Evolutionary conservation across 306 rosid genomes (phyloP).

Genomic region (Sindora glabra): DNA sequence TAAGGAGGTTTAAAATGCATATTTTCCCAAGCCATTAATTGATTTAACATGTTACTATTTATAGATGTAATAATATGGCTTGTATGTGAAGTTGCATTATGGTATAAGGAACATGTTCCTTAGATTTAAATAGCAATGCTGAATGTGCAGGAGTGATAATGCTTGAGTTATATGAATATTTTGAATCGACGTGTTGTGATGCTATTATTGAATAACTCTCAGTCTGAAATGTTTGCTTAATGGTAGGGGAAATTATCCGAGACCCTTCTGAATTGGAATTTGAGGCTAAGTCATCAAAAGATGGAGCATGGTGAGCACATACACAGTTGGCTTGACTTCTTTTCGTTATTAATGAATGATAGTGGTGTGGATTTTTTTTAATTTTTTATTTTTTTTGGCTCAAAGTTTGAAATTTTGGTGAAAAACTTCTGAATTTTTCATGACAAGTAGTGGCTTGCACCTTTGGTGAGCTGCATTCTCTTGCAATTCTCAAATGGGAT

Average conservation of each 20-base stretch:
- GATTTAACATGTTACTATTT: too few species aligned
- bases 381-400: too few species aligned
- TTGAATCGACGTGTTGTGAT: background rate
- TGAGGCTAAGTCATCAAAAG: slow-evolving; percentile 89
- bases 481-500: too few species aligned
- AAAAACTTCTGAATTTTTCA: background rate
- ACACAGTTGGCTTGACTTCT: background rate
- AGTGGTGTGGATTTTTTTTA: background rate
- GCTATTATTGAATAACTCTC: too few species aligned
- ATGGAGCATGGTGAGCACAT: slow-evolving; percentile 80
- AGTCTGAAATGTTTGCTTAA: slow-evolving; percentile 2
- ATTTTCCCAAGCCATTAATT: background rate
- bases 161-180: too few species aligned
- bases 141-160: too few species aligned
- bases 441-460: background rate
- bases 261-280: slow-evolving; percentile 72
- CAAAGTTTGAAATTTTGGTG: background rate
- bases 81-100: too few species aligned
- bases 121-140: too few species aligned
- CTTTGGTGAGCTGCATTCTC: too few species aligned
- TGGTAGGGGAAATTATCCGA: slow-evolving; percentile 38
- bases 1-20: background rate
- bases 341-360: background rate
- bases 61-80: too few species aligned
- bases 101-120: too few species aligned